Conservation (phyloP, 2,329 filamentous ascomycete genomes). For the Epichloe baconii region DNA sequence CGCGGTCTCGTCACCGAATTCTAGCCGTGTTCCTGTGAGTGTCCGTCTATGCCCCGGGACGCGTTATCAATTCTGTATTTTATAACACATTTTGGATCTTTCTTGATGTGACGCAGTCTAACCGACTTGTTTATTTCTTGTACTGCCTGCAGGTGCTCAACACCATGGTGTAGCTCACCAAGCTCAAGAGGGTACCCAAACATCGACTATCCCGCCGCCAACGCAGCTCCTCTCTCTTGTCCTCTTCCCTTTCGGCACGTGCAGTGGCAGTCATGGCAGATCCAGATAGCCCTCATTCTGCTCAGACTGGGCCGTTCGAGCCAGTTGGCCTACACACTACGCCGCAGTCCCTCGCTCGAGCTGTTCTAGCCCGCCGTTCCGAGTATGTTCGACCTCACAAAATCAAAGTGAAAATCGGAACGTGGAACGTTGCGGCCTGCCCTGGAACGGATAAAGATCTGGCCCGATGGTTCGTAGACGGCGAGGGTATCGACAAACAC, state of each 20-base stretch:
- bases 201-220: conserved; percentile 11
- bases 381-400: conserved; percentile 68
- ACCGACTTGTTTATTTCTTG: not conserved
- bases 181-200: conserved; percentile 9
- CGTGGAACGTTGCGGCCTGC: conserved; percentile 87
- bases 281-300: conserved; percentile 16
- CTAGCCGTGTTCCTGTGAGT: not conserved
- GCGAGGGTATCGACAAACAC: conserved; percentile 53
- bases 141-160: not conserved
- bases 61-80: not conserved
- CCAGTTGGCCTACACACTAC: conserved; percentile 30
- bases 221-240: conserved; percentile 10
- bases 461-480: conserved; percentile 74
- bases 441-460: conserved; percentile 81
- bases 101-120: not conserved
- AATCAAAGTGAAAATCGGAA: conserved; percentile 78
- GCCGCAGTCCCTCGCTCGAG: conserved; percentile 47
- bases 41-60: not conserved
- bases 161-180: conserved; percentile 23
- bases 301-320: conserved; percentile 25
- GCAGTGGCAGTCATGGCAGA: conserved; percentile 1
- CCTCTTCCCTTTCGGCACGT: conserved; percentile 3
- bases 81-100: not conserved
- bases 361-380: conserved; percentile 56
- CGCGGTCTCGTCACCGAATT: not conserved